phyloP scores from a whole-genome alignment of 2,329 filamentous ascomycete genomes.

The Allantophomopsis cytisporea region DNA sequence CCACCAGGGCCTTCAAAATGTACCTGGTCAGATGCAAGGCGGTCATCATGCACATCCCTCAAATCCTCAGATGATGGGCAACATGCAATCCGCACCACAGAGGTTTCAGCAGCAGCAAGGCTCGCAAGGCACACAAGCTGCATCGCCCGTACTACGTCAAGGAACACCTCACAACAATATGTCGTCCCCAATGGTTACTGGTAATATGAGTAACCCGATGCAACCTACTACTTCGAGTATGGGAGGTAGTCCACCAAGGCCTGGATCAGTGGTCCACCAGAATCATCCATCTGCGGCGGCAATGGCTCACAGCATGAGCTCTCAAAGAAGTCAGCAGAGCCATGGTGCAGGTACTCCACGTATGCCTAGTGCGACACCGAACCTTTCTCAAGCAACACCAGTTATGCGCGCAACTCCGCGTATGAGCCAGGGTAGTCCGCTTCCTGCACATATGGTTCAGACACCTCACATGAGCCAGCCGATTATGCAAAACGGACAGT shows the following conservation, averaged over 20 bases:
- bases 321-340: slow-evolving; percentile 52
- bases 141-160: slow-evolving; percentile 53
- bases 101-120: slow-evolving; percentile 29
- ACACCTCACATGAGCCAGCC: slow-evolving; percentile 38
- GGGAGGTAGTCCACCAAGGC: slow-evolving; percentile 53
- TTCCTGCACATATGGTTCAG: slow-evolving; percentile 43
- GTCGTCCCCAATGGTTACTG: slow-evolving; percentile 51
- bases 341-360: slow-evolving; percentile 47
- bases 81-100: slow-evolving; percentile 27
- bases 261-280: slow-evolving; percentile 48
- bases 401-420: slow-evolving; percentile 43
- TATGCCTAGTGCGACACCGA: slow-evolving; percentile 46
- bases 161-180: slow-evolving; percentile 50
- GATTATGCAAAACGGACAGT: slow-evolving; percentile 32
- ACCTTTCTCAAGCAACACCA: slow-evolving; percentile 45
- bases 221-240: slow-evolving; percentile 53
- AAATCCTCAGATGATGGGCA: slow-evolving; percentile 26
- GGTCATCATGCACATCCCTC: slow-evolving; percentile 29
- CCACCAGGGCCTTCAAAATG: slow-evolving; percentile 19
- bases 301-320: slow-evolving; percentile 49
- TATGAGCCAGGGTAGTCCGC: slow-evolving; percentile 48
- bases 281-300: slow-evolving; percentile 43
- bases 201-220: slow-evolving; percentile 33
- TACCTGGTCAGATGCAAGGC: slow-evolving; percentile 20
- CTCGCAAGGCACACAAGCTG: slow-evolving; percentile 38